Evolutionary conservation across 345 rosid genomes (phyloP), one percentile per base, ranked within the genome.

Genomic region (Zanthoxylum bungeanum): DNA sequence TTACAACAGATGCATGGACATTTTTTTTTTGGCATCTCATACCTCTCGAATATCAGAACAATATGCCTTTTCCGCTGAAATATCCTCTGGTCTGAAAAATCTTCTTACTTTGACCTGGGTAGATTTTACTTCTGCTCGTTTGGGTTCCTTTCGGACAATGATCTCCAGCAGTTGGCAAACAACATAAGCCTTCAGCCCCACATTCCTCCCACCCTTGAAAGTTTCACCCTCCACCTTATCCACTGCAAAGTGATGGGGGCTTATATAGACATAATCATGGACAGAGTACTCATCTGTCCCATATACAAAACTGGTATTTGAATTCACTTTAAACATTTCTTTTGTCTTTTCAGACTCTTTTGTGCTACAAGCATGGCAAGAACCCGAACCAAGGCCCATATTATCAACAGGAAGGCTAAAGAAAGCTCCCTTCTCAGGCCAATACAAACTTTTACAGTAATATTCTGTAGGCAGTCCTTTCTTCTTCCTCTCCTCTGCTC

Each of bases 31-130:
- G 2, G 3, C 6, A 28, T 34, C 65, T 34, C 21, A 59, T 75
- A 87, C 97, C 77, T 91, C 94, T 69, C 73, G 85, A 69, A 91
- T 81, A 64, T 87, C 88, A 52, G 87, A 87, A 70, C 75, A 53
- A 74, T 89, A 89, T 8, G 93, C 86, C 76, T 82, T 89, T 77
- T 91, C 94, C 17, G 73, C 22, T 25, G 91, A 87, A 69, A 87
- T 71, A 80, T 91, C 94, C 69, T 86, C 93, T 17, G 94, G 90
- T 76, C 93, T 83, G 61, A 80, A 89, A 76, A 85, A 91, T 69
- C 87, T 82, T 67, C 86, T 73, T 10, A 82, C 80, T 68, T 81
- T 77, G 30, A 89, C 75, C 70, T 73, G 71, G 55, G 81, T 81
- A 44, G 87, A 85, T 24, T 76, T 73, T 39, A 69, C 31, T 24